Evolutionary conservation across 1,284 basidiomycete species (phyloP), one percentile per base, ranked within the genome.

Genomic region (Cryptococcus sp.): DNA sequence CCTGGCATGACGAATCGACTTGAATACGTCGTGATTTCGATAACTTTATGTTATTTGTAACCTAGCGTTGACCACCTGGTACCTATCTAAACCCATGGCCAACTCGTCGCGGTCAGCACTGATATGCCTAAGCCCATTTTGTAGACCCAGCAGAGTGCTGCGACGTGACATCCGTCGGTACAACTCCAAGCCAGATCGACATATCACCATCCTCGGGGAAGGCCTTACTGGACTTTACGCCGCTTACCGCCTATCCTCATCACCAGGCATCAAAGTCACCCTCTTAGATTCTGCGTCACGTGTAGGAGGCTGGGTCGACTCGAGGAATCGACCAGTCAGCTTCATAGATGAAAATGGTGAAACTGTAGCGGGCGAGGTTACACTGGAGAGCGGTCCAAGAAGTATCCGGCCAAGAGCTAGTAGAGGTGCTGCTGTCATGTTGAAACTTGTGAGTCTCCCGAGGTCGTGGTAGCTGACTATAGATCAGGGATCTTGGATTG

Each of bases 271-370:
- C 11, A 53, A 52, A n/a, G 82, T 96, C 49, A 80, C 84, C 1
- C 62, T 96, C 2, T 59, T 92, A 19, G 91, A 96, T 62, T 81
- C 79, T 58, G 74, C 81, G 2, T 46, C 76, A 0, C 76, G 83
- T 2, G 74, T 87, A 2, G 93, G 93, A 10, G 93, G 93, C 28
- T 97, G 91, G 91, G 82, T 91, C 76, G 76, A 52, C 84, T 85
- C 57, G 78, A 85, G 54, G 79, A 81, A 1, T 76, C 64, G 83
- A 34, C 63, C 70, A 2, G 73, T 78, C 48, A 65, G 48, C 11
- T 66, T 63, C 48, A 46, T 24, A 24, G 37, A 53, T 45, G 14
- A 13, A 1, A 4, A 47, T 2, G 56, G 48, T 36, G 45, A 50
- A 39, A 23, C 43, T 18, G 36, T 62, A 2, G 61, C 76, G 19